Evolutionary conservation across 2,329 filamentous ascomycete genomes (phyloP).

Genomic region (Aureobasidium vineae): DNA sequence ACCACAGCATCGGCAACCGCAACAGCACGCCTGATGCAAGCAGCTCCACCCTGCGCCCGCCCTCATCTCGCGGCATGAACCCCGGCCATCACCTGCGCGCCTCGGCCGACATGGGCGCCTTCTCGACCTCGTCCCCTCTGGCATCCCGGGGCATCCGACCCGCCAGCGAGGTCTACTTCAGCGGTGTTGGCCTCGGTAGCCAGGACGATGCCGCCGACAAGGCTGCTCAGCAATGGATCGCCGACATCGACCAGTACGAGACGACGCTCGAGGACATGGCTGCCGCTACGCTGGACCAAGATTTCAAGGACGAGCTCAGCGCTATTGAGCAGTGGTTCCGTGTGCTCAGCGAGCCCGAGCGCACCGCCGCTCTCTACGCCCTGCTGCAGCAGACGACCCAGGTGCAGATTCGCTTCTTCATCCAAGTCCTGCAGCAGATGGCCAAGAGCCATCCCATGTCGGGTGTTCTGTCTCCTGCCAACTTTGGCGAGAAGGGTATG

Average conservation of each 20-base stretch:
- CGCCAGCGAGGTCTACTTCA: conserved; percentile 89
- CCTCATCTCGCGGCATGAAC: conserved; percentile 72
- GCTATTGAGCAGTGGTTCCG: conserved; percentile 99
- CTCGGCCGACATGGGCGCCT: conserved; percentile 91
- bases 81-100: conserved; percentile 84
- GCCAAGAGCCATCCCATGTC: conserved; percentile 98
- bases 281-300: conserved; percentile 95
- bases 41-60: conserved; percentile 78
- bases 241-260: conserved; percentile 98
- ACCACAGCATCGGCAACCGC: conserved; percentile 64
- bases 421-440: conserved; percentile 98
- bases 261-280: conserved; percentile 99
- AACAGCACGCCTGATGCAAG: conserved; percentile 96
- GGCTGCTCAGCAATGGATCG: conserved; percentile 96
- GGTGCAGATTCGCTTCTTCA: conserved; percentile 98
- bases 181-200: conserved; percentile 66
- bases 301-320: conserved; percentile 98
- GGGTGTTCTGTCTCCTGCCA: conserved; percentile 87
- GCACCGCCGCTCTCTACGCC: conserved; percentile 92
- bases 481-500: conserved; percentile 88
- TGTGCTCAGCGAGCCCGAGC: conserved; percentile 92
- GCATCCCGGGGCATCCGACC: conserved; percentile 81
- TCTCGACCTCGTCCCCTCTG: conserved; percentile 62
- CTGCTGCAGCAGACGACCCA: conserved; percentile 97
- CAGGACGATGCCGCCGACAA: conserved; percentile 87